These are phyloP conservation scores for Carex kokanica DNA, from an alignment of 176 grass and related monocot species.

Conservation along the genomic window DNA sequence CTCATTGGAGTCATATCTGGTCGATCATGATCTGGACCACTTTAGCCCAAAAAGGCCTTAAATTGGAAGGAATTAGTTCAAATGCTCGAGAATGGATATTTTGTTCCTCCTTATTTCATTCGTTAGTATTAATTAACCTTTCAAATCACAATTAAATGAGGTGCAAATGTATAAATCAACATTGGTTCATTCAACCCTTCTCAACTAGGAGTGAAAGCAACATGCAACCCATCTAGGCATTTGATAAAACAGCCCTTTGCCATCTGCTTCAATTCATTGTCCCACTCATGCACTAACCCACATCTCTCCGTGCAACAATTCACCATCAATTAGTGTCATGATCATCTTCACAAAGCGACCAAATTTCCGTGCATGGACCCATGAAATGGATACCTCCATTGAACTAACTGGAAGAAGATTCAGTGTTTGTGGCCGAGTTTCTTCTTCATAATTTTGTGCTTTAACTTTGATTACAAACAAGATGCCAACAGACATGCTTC, in stretches of 20 bases:
- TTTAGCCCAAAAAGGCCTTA: background rate
- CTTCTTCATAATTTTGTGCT: background rate
- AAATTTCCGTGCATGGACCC: constrained; percentile 18
- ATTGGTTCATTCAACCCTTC: background rate
- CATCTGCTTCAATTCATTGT: too few species aligned
- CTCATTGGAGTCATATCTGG: background rate
- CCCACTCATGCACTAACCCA: background rate
- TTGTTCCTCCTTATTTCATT: background rate
- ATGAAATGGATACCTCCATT: constrained; percentile 14
- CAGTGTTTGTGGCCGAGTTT: background rate
- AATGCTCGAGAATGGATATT: background rate
- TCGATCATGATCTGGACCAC: background rate
- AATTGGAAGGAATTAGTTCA: background rate
- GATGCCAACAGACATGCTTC: constrained; percentile 22
- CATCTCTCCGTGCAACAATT: constrained; percentile 10
- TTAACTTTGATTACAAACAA: constrained; percentile 15
- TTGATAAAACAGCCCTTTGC: too few species aligned
- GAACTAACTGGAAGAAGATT: background rate
- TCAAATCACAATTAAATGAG: background rate
- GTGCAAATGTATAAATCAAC: background rate
- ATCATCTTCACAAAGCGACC: constrained; percentile 10
- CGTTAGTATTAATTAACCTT: too few species aligned
- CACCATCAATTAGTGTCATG: constrained; percentile 20
- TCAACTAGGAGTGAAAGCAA: background rate
- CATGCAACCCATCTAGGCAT: background rate